Evolutionary conservation across 371 early-diverging fungal species (phyloP), one percentile per base, ranked within the genome.

Genomic region (Coemansia sp.): DNA sequence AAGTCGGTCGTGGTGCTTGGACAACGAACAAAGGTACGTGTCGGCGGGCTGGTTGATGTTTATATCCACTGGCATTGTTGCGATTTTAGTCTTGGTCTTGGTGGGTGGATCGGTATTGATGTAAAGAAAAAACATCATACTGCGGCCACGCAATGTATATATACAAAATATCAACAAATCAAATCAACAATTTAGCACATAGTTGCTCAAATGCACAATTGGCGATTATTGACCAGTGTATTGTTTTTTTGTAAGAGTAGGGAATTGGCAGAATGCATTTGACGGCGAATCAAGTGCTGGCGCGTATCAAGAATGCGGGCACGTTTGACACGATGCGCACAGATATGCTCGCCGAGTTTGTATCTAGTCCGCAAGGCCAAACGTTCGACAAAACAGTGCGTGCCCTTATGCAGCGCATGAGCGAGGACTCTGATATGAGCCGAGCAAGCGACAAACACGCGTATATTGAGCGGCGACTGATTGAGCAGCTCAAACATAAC

Each of bases 251-350:
- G 34, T 45, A 47, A n/a, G 13, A n/a, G n/a, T 37, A 27, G 11
- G 11, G 6, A 31, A 29, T 34, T 27, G 37, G 52, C 31, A n/a
- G 11, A 52, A 62, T 27, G 37, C 55, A 31, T 2, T n/a, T 75
- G 52, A 64, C 71, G 14, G 61, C 68, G 2, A 67, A 67, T 61
- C 76, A 75, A 29, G 61, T 72, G 22, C 37, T 75, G 13, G 59
- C 57, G 16, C 29, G 31, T 13, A 21, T 67, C n/a, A 67, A 67
- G 50, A 47, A 61, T 13, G 54, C 63, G 21, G 76, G 76, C 57
- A 37, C 67, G 21, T 75, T 45, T 50, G 66, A 67, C 18, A 42
- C 55, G 16, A 59, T 71, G 68, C 72, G 68, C 16, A 64, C 61
- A 11, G 64, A 67, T 26, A 18, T 71, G 64, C 61, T 67, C 14